A percentile compares a stretch with the other conserved stretches of the same genome.
Conservation (phyloP, 2,329 filamentous ascomycete genomes). For the Lasiodiplodia sp. region DNA sequence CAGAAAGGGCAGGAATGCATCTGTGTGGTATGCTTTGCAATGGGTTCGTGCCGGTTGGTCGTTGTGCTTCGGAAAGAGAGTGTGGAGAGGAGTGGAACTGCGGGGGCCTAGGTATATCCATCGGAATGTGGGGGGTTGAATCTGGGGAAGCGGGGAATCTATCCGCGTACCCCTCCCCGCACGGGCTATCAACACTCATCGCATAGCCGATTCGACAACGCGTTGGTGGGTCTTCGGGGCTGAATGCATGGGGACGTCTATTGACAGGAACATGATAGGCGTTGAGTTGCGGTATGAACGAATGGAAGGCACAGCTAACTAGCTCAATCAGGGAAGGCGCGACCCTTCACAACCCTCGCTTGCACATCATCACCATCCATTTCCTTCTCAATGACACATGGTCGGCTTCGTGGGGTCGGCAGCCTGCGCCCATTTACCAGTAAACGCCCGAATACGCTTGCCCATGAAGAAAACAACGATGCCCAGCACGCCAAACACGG, state of each 20-base stretch:
- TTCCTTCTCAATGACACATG: conserved; percentile 7
- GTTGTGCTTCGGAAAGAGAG: neutral
- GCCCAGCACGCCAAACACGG: conserved; percentile 40
- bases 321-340: neutral
- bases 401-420: conserved; percentile 28
- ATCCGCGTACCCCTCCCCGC: neutral
- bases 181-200: too few species aligned
- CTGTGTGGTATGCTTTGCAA: neutral
- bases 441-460: conserved; percentile 43
- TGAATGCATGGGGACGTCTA: too few species aligned
- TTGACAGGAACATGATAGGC: too few species aligned
- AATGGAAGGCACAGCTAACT: neutral
- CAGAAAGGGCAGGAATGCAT: conserved; percentile 39
- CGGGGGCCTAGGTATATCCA: neutral
- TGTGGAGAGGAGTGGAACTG: conserved; percentile 6
- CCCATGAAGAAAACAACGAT: conserved; percentile 42
- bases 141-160: neutral
- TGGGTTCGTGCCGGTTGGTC: neutral
- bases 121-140: conserved; percentile 25
- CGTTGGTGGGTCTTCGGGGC: neutral
- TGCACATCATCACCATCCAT: neutral
- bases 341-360: neutral
- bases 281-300: too few species aligned
- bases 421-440: conserved; percentile 40
- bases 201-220: neutral